Percentiles rank a stretch among this genome's conserved stretches.
These are phyloP conservation scores for Yarrowia sp. DNA, from an alignment of 805 yeast species.

Conservation along the genomic window DNA sequence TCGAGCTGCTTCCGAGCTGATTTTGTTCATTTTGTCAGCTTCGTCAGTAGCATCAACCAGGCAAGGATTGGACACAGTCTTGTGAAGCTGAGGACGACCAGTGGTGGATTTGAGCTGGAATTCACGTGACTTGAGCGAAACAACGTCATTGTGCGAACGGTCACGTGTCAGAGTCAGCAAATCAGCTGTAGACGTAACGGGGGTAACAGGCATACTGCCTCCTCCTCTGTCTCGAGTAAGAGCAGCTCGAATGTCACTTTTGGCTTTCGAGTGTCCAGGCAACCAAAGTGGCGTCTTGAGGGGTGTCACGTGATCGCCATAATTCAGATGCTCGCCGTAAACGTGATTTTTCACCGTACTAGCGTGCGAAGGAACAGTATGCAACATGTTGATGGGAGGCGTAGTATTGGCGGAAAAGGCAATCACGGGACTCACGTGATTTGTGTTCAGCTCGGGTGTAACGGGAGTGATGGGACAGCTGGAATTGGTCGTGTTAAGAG, in stretches of 20 bases:
- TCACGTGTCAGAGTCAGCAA: not conserved
- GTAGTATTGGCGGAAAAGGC: constrained; percentile 11
- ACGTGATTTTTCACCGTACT: not conserved
- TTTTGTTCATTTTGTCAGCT: constrained; percentile 1
- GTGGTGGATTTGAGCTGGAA: not conserved
- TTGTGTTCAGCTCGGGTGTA: not conserved
- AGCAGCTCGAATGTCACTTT: constrained; percentile 7
- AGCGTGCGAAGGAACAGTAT: not conserved
- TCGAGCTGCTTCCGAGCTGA: not conserved
- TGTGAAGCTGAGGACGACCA: not conserved
- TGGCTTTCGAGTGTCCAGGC: constrained; percentile 3
- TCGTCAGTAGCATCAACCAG: not conserved
- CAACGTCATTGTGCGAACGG: not conserved
- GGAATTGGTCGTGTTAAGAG: constrained; percentile 7
- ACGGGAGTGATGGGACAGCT: constrained; percentile 11
- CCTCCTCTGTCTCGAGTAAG: not conserved
- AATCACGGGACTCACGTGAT: not conserved
- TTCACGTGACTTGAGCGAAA: not conserved
- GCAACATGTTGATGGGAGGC: constrained; percentile 19
- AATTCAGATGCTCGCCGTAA: not conserved
- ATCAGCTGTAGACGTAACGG: not conserved
- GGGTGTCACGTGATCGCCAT: not conserved
- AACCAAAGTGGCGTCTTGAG: not conserved
- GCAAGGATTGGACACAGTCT: constrained; percentile 5
- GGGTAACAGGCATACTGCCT: not conserved